Base-by-base conservation (phyloP, 441 rosid genomes). In the Gossypium schwendimanii region DNA sequence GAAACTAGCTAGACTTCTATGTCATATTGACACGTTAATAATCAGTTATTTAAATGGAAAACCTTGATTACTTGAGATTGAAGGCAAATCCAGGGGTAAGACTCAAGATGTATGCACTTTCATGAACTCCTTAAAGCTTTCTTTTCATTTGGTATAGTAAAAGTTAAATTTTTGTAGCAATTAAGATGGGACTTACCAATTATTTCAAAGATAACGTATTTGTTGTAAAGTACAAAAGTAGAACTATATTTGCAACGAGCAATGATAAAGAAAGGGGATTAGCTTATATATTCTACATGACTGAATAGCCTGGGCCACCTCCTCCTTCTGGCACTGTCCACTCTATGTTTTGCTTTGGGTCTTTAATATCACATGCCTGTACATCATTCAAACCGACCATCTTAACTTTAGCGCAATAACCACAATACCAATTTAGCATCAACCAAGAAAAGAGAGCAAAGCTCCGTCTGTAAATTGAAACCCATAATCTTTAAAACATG, bases 241-340 rank as follows among this genome's bases (percentile, higher is more conserved):
- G 39, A 65, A 23, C 57, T 45, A 45, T n/a, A 65, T 47, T 47
- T 63, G 53, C 53, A 41, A 41, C 53, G 3, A 5, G 1, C 28
- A 41, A 63, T 31, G 53, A 71, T 71, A 52, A 24, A 17, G 64
- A 72, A 62, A 50, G 14, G 58, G 17, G 41, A 36, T 24, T 21
- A 55, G 20, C n/a, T 57, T 15, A 10, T 45, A 49, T 15, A n/a
- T 17, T 57, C 83, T 86, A 92, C 98, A 91, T 87, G 66, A 86
- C 78, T 23, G 96, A 85, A 84, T 94, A 92, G 62, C 94, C 88
- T 6, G 98, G 99, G 45, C 99, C 98, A 11, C 98, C 99, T 2
- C 98, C 96, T 14, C 98, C 99, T 83, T 88, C 99, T 23, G 98
- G 97, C 63, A 92, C 98, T 3, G 94, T 92, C 99, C 99, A 92